Percentiles rank a stretch among this genome's conserved stretches.
These are phyloP conservation scores for Balamuthia mandrillaris DNA, from an alignment of 208 protist species.

Conservation along the genomic window DNA sequence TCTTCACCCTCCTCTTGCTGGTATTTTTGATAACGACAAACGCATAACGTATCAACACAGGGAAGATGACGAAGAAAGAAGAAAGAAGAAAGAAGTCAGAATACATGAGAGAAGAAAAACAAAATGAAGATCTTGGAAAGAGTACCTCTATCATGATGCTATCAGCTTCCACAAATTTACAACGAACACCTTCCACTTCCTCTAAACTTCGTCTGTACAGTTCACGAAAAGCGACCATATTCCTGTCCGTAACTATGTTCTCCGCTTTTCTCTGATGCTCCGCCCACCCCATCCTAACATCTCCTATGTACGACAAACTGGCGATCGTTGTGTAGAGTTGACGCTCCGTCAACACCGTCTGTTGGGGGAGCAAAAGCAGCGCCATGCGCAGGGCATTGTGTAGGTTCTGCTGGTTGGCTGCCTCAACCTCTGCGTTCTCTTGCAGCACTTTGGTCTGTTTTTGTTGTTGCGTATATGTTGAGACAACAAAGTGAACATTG, in stretches of 20 bases:
- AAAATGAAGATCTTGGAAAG: no score
- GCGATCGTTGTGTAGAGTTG: slow-evolving; percentile 7
- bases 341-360: not conserved
- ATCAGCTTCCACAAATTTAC: no score
- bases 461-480: no score
- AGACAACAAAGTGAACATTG: no score
- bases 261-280: slow-evolving; percentile 12
- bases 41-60: no score
- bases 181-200: no score
- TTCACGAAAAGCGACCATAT: not conserved
- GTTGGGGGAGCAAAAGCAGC: not conserved
- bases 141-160: no score
- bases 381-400: not conserved
- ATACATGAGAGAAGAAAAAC: no score
- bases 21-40: no score
- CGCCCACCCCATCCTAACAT: slow-evolving; percentile 2
- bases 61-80: no score
- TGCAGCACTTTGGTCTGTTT: slow-evolving; percentile 5
- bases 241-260: slow-evolving; percentile 34
- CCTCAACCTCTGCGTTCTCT: not conserved
- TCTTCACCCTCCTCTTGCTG: no score
- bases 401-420: not conserved
- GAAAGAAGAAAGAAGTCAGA: no score
- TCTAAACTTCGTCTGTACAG: slow-evolving; percentile 4
- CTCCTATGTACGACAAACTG: not conserved